phyloP scores from a whole-genome alignment of 768 basidiomycete species.

The Strobilomyces confusus region DNA sequence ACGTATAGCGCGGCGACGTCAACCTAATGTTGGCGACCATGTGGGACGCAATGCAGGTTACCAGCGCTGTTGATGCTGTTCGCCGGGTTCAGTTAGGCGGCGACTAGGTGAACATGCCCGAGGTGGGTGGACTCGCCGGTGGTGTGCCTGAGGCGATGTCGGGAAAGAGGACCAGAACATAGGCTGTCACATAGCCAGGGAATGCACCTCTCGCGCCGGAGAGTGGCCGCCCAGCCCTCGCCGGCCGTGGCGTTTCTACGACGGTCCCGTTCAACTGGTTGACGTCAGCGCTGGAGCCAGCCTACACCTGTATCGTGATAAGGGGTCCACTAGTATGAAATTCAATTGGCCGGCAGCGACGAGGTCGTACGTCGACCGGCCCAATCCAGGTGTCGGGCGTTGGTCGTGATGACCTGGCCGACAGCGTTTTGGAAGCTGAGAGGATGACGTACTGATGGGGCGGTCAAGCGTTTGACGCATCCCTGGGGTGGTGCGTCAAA shows the following conservation, averaged over 20 bases:
- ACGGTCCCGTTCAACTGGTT: constrained; percentile 54
- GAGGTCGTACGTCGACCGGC: constrained; percentile 60
- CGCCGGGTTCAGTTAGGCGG: constrained; percentile 66
- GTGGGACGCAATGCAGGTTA: constrained; percentile 45
- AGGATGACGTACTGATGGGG: constrained; percentile 81
- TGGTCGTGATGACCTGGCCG: constrained; percentile 63
- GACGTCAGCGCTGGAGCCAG: constrained; percentile 57
- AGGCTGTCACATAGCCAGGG: too few relatives aligned
- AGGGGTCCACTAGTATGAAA: constrained; percentile 56
- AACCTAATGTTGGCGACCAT: background rate
- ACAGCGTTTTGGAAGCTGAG: constrained; percentile 70
- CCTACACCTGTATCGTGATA: constrained; percentile 37
- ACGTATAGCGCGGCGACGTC: background rate
- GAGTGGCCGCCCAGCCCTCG: constrained; percentile 62
- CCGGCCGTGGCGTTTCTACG: constrained; percentile 52
- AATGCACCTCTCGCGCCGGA: constrained; percentile 66
- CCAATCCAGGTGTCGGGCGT: constrained; percentile 45
- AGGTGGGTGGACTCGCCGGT: constrained; percentile 88
- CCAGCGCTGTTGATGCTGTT: constrained; percentile 64
- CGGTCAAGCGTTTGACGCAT: constrained; percentile 85
- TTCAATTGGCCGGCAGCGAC: constrained; percentile 82
- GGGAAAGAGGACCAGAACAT: background rate
- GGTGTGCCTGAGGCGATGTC: constrained; percentile 51
- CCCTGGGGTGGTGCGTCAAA: constrained; percentile 42
- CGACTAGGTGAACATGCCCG: constrained; percentile 57